phyloP scores from a whole-genome alignment of 2,329 filamentous ascomycete species.

The Endoconidiophora laricicola region DNA sequence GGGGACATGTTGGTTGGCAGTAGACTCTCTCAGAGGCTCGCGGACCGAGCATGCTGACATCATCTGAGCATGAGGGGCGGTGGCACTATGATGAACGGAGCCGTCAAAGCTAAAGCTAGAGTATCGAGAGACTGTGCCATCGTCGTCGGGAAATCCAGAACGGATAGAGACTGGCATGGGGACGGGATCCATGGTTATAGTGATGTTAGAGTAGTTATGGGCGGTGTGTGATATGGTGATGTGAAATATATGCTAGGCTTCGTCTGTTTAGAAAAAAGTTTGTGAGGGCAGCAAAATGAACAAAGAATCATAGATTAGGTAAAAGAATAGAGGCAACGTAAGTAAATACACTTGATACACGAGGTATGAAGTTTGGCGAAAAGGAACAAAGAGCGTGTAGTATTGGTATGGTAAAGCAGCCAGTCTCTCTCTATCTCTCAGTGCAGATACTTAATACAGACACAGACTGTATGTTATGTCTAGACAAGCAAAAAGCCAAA shows the following conservation, averaged over 20 bases:
- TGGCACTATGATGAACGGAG: slow-evolving; percentile 27
- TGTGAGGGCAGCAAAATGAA: background rate
- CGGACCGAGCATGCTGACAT: slow-evolving; percentile 20
- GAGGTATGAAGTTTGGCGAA: background rate
- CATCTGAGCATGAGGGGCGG: slow-evolving; percentile 28
- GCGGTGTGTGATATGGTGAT: background rate
- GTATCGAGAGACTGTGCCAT: slow-evolving; percentile 4
- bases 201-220: background rate
- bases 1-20: slow-evolving; percentile 1
- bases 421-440: too few relatives aligned
- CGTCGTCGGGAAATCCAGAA: slow-evolving; percentile 2
- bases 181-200: slow-evolving; percentile 5
- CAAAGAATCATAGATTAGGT: background rate
- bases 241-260: background rate
- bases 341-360: background rate
- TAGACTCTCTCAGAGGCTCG: slow-evolving; percentile 3
- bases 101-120: slow-evolving; percentile 7
- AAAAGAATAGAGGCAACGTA: background rate
- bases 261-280: too few relatives aligned
- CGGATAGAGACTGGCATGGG: slow-evolving; percentile 6
- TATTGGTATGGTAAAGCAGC: too few relatives aligned
- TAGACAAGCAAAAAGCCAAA: slow-evolving; percentile 5
- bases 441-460: too few relatives aligned
- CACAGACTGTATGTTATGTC: background rate
- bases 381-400: background rate